These are phyloP conservation scores for Rhizoclosmatium globosum DNA, from an alignment of 192 early-diverging fungal genomes.

Conservation along the genomic window DNA sequence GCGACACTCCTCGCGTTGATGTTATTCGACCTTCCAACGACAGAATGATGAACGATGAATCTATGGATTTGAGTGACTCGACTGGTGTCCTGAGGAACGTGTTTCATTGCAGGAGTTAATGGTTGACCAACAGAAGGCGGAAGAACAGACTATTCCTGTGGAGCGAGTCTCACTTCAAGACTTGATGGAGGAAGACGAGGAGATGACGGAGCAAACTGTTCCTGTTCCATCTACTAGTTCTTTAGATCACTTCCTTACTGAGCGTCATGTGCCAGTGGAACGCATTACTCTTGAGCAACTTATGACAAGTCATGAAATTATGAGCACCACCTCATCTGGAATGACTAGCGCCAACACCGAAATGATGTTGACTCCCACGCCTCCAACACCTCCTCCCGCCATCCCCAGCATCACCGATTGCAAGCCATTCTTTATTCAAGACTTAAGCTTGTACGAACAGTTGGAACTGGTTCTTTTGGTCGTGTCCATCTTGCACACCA, in stretches of 20 bases:
- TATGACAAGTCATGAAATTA: constrained; percentile 5
- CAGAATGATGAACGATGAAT: constrained; percentile 13
- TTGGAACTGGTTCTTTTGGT: constrained; percentile 88
- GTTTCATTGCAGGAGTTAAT: constrained; percentile 25
- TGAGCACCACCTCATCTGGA: neutral
- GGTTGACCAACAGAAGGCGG: constrained; percentile 4
- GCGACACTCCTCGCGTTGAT: neutral
- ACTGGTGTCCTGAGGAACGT: constrained; percentile 20
- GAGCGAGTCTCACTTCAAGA: constrained; percentile 13
- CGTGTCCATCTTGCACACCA: constrained; percentile 85
- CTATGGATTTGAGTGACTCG: neutral
- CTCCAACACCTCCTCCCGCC: neutral
- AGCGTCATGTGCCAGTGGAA: constrained; percentile 22
- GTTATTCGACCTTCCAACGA: neutral
- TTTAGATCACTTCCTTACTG: neutral
- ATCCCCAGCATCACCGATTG: constrained; percentile 15
- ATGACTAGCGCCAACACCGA: neutral
- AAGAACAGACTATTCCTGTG: constrained; percentile 9
- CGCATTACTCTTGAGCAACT: constrained; percentile 24
- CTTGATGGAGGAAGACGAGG: neutral
- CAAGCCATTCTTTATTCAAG: constrained; percentile 32
- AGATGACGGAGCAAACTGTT: neutral
- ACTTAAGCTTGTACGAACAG: constrained; percentile 38
- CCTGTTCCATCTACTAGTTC: too few species aligned
- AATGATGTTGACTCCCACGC: constrained; percentile 10